phyloP scores from a whole-genome alignment of 2,329 filamentous ascomycete genomes.

The Mollisiaceae sp. region DNA sequence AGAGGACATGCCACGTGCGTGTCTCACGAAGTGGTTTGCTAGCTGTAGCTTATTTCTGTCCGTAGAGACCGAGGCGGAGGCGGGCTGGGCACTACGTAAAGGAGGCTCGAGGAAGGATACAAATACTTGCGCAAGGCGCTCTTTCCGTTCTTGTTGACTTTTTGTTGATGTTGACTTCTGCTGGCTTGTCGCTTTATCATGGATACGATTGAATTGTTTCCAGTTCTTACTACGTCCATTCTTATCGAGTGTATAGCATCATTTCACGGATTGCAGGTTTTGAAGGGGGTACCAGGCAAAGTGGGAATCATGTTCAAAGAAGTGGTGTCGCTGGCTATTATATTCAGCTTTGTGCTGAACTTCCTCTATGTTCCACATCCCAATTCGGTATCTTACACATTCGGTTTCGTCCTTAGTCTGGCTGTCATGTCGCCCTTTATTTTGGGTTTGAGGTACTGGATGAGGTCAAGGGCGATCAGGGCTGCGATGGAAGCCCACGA shows the following conservation, averaged over 20 bases:
- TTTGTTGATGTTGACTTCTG: neutral
- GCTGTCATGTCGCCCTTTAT: slow-evolving; percentile 26
- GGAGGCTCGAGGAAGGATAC: neutral
- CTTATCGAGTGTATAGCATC: neutral
- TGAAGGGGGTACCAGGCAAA: neutral
- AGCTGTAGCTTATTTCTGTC: neutral
- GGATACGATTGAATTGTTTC: neutral
- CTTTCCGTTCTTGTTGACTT: neutral
- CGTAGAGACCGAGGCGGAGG: neutral
- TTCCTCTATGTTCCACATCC: slow-evolving; percentile 34
- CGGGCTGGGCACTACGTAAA: neutral
- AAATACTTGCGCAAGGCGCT: slow-evolving; percentile 5
- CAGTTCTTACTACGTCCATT: neutral
- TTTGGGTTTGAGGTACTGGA: slow-evolving; percentile 20
- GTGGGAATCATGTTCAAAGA: slow-evolving; percentile 33
- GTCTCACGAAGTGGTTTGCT: neutral
- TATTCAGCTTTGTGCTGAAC: slow-evolving; percentile 33
- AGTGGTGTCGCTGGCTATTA: slow-evolving; percentile 33
- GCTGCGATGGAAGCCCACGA: neutral
- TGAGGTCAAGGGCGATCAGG: neutral
- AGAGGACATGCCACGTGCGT: slow-evolving; percentile 3
- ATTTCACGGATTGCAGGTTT: neutral
- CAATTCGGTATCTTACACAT: slow-evolving; percentile 31
- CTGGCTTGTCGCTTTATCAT: neutral
- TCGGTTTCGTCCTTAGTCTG: slow-evolving; percentile 31